Evolutionary conservation across 768 basidiomycete species (phyloP).

Genomic region (Naganishia vishniacii): DNA sequence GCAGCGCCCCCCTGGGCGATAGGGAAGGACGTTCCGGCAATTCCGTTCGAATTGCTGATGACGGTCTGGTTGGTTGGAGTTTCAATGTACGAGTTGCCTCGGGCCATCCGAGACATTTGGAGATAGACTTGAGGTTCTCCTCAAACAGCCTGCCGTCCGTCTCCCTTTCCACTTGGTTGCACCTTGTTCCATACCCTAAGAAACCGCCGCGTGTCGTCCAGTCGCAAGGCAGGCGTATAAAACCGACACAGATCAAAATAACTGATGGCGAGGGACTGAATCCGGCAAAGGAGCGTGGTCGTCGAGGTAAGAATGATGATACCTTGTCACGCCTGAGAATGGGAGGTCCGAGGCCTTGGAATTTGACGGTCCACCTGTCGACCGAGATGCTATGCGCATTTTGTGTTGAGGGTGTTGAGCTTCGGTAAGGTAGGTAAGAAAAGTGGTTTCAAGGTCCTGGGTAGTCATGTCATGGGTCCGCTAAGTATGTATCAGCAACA

Average conservation of each 20-base stretch:
- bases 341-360: too few relatives aligned
- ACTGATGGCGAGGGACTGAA: conserved; percentile 81
- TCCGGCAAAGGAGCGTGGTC: conserved; percentile 64
- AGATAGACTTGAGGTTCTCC: conserved; percentile 68
- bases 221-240: conserved; percentile 61
- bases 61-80: conserved; percentile 62
- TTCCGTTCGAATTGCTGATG: conserved; percentile 33
- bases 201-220: conserved; percentile 52
- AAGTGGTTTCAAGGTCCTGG: conserved; percentile 59
- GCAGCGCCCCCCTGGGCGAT: conserved; percentile 20
- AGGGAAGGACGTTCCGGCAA: conserved; percentile 38
- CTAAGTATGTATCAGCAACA: too few relatives aligned
- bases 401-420: conserved; percentile 66
- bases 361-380: background rate
- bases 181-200: conserved; percentile 62
- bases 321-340: background rate
- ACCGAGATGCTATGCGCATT: conserved; percentile 55
- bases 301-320: conserved; percentile 65
- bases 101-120: conserved; percentile 60
- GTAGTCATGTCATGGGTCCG: conserved; percentile 52
- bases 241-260: conserved; percentile 90
- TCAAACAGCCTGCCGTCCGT: conserved; percentile 86
- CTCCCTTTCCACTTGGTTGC: conserved; percentile 64
- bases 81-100: conserved; percentile 71
- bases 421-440: conserved; percentile 67